Evolutionary conservation across 2,329 filamentous ascomycete species (phyloP).

Genomic region (Verticillium zaregamsianum): DNA sequence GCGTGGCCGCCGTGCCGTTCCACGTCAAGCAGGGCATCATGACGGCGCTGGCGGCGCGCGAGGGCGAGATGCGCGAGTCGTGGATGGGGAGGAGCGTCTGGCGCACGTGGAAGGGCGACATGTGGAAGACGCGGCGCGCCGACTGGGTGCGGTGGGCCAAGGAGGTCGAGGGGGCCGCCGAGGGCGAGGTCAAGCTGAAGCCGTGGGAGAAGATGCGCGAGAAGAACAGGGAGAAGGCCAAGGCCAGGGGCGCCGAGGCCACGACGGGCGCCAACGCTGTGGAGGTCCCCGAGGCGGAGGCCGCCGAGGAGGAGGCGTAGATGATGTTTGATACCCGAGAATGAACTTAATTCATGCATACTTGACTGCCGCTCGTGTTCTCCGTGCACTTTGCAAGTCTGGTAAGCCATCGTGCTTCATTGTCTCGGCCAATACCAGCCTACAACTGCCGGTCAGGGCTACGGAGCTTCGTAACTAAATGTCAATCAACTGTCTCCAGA

Average conservation of each 20-base stretch:
- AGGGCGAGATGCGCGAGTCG: conserved; percentile 45
- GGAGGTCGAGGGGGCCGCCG: conserved; percentile 31
- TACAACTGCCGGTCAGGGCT: no score
- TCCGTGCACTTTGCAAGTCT: no score
- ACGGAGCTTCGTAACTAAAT: no score
- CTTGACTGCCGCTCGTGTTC: not conserved
- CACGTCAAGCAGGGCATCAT: conserved; percentile 56
- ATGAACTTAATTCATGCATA: not conserved
- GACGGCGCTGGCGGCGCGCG: conserved; percentile 40
- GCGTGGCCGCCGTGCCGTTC: conserved; percentile 50
- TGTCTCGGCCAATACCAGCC: no score
- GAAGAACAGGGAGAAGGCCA: not conserved
- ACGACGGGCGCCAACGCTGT: not conserved
- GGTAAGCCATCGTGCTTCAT: no score
- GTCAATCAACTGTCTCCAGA: no score
- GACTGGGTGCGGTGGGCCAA: conserved; percentile 57
- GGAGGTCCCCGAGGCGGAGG: not conserved
- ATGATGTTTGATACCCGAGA: conserved; percentile 12
- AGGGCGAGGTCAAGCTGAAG: not conserved
- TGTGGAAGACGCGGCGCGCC: conserved; percentile 47
- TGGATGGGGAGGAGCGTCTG: conserved; percentile 54
- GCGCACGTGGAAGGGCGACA: conserved; percentile 54
- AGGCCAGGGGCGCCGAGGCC: conserved; percentile 1
- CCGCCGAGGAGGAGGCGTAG: conserved; percentile 2
- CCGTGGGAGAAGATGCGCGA: not conserved